Evolutionary conservation across 2,329 filamentous ascomycete species (phyloP).

Genomic region (Penicillium glabrum): DNA sequence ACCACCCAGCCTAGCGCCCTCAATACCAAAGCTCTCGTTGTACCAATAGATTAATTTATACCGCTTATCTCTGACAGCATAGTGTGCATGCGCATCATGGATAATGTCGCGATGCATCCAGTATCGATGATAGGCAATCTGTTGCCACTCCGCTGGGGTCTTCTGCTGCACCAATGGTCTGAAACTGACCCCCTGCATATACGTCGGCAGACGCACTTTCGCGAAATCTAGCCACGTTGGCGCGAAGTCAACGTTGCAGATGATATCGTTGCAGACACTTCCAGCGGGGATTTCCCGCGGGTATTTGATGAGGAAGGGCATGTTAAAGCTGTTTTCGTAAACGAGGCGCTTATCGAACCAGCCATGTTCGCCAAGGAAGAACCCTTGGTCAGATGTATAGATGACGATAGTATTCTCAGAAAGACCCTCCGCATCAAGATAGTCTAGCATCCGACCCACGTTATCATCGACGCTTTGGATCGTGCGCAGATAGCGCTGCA

Average conservation of each 20-base stretch:
- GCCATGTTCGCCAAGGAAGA: slow-evolving; percentile 58
- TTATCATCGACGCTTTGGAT: slow-evolving; percentile 56
- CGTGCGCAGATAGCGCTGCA: slow-evolving; percentile 56
- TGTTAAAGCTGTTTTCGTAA: slow-evolving; percentile 59
- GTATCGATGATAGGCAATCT: slow-evolving; percentile 56
- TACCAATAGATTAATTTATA: slow-evolving; percentile 62
- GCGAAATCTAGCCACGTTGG: slow-evolving; percentile 52
- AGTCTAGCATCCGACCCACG: slow-evolving; percentile 51
- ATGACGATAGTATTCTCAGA: slow-evolving; percentile 52
- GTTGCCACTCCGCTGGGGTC: slow-evolving; percentile 49
- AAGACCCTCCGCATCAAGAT: slow-evolving; percentile 44
- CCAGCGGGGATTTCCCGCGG: slow-evolving; percentile 43
- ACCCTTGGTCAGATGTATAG: slow-evolving; percentile 58
- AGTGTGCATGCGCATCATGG: slow-evolving; percentile 54
- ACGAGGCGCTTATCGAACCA: slow-evolving; percentile 62
- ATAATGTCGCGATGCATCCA: slow-evolving; percentile 57
- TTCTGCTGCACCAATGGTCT: slow-evolving; percentile 35
- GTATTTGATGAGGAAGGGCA: slow-evolving; percentile 54
- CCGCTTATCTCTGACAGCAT: slow-evolving; percentile 52
- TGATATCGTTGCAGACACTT: slow-evolving; percentile 48
- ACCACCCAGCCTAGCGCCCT: slow-evolving; percentile 44
- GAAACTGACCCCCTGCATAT: slow-evolving; percentile 56
- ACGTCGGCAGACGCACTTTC: slow-evolving; percentile 41
- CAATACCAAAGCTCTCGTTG: slow-evolving; percentile 49
- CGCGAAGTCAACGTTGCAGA: slow-evolving; percentile 58